Base-by-base conservation (phyloP, 371 early-diverging fungal species). In the Rhizoclosmatium hyalinum region DNA sequence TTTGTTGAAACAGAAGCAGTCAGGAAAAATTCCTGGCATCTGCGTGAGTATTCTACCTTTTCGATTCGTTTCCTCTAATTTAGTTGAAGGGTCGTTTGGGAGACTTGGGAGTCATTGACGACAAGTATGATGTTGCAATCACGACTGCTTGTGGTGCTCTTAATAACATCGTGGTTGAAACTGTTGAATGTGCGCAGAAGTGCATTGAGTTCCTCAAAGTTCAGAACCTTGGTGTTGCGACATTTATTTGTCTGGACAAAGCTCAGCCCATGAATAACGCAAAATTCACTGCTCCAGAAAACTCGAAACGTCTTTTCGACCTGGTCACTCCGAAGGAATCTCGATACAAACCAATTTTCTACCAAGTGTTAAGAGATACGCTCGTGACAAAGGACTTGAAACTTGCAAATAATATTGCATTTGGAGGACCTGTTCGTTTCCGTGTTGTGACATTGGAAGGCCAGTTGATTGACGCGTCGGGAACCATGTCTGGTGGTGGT, bases 361-460 rank as follows among this genome's bases (percentile, higher is more conserved):
- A 95, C 81, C 93, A 94, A 68, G 94, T 92, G 1, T 82, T 99
- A 71, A 82, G 90, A 50, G 94, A 99, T 82, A 99, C 99, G 0
- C 83, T 99, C 3, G 98, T 99, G 0, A 97, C 98, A 0, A 73
- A 90, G 17, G 85, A 95, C 78, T 75, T 99, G 76, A 87, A 90
- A n/a, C 94, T 95, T 75, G 99, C 99, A 2, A 96, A 95, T 72
- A 82, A 90, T 46, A 92, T 99, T 57, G 98, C 99, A 0, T 99
- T 91, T 84, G 87, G 88, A 3, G 77, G 68, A 12, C 90, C 90
- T 19, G 74, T 81, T 42, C 91, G 98, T 46, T 94, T 91, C 89
- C 89, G 98, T 57, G 98, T 99, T 0, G 99, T 99, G 0, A 99
- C 99, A 0, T 78, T 99, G 68, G 95, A 94, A 71, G 99, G 99